A percentile compares a stretch with the other conserved stretches of the same genome.
Evolutionary conservation across 495 filamentous ascomycete genomes (phyloP).

Genomic region (Lophium mytilinum): DNA sequence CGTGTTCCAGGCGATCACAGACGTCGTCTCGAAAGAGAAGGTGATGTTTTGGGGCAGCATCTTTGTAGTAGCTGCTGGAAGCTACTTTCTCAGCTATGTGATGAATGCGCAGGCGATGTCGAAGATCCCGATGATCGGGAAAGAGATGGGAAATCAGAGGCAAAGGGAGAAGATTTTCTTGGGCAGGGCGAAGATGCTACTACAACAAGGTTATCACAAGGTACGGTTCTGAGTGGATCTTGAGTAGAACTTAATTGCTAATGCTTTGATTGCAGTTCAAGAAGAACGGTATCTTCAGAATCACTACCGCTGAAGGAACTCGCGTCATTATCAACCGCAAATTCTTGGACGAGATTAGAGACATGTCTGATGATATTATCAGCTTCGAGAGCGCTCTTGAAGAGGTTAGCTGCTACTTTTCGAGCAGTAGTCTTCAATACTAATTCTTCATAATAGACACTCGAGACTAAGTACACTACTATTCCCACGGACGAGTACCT

Average conservation of each 20-base stretch:
- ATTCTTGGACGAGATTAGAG: background rate
- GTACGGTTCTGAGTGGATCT: background rate
- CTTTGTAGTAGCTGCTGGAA: background rate
- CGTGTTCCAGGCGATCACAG: no score
- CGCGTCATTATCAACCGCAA: background rate
- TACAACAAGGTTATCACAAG: background rate
- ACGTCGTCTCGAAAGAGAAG: background rate
- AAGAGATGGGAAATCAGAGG: background rate
- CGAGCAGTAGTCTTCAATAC: background rate
- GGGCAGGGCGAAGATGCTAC: background rate
- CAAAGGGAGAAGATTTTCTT: background rate
- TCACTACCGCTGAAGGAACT: background rate
- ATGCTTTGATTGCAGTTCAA: background rate
- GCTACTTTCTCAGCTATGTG: background rate
- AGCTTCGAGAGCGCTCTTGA: background rate
- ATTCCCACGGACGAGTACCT: slow-evolving; percentile 5
- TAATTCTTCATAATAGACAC: background rate
- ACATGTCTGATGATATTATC: background rate
- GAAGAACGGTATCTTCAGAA: background rate
- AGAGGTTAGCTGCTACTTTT: background rate
- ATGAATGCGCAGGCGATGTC: background rate
- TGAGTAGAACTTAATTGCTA: background rate
- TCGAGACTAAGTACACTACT: slow-evolving; percentile 19
- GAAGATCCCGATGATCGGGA: background rate
- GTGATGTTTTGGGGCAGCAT: background rate